Evolutionary conservation across 352 stramenopile genomes (phyloP), one percentile per base, ranked within the genome.

Genomic region (Globisporangium camurandrum): DNA sequence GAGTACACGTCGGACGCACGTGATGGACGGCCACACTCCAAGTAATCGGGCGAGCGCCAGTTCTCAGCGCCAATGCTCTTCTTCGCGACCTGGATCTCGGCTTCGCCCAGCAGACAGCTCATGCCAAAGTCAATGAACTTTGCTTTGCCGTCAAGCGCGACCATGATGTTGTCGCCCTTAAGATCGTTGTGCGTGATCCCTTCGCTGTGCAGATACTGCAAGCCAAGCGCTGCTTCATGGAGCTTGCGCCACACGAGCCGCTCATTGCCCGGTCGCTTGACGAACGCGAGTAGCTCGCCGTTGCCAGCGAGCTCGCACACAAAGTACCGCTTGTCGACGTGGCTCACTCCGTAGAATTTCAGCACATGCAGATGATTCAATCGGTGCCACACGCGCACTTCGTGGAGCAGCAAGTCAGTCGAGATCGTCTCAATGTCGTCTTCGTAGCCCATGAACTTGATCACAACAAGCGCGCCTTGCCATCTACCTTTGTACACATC

Each of bases 111-210:
- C 12, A 44, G 8, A 10, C 6, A 26, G 38, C 38, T 44, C 19
- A 44, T 9, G 11, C 38, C 38, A 44, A 44, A 44, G 38, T 44
- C 38, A 17, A 44, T 44, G 38, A 44, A 10, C 38, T 44, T 33
- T 27, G 22, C 19, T 26, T 27, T 14, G 19, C 38, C 38, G n/a
- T 44, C 22, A n/a, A 20, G 19, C 10, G 19, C n/a, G 38, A 64
- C 39, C 40, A 67, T 40, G 19, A 64, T 53, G 30, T 63, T 54
- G 51, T 64, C 57, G 44, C 47, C 46, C 22, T 61, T 64, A 16
- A 64, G 47, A 17, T 64, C 56, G 23, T 42, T 54, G 40, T 67
- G 60, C 14, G 20, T 20, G 30, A 34, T 3, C 8, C 30, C 30
- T 0, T 14, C 1, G 30, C 30, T 34, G 30, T 34, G 30, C 1